Evolutionary conservation across 1,284 basidiomycete species (phyloP).

Genomic region (Cerioporus squamosus): DNA sequence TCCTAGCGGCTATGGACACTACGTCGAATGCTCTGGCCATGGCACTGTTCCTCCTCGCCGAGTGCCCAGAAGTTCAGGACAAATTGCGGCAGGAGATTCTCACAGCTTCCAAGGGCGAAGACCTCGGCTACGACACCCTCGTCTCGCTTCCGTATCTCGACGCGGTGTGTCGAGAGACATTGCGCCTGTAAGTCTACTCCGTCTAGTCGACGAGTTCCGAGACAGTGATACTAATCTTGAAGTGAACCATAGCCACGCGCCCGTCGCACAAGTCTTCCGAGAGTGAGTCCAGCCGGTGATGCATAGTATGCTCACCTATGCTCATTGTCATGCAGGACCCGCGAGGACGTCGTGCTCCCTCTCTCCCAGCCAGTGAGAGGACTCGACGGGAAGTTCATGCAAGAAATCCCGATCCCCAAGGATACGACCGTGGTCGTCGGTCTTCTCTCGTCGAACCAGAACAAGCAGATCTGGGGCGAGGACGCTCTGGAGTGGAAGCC

Average conservation of each 20-base stretch:
- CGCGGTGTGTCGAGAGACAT: conserved; percentile 37
- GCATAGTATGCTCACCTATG: neutral
- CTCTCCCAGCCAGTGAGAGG: conserved; percentile 25
- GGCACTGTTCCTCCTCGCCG: conserved; percentile 30
- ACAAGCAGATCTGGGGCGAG: conserved; percentile 33
- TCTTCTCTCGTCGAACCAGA: conserved; percentile 29
- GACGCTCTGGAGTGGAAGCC: conserved; percentile 35
- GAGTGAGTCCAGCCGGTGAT: neutral
- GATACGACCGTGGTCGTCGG: conserved; percentile 38
- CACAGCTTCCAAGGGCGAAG: conserved; percentile 21
- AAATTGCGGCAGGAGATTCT: conserved; percentile 33
- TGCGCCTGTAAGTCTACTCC: conserved; percentile 27
- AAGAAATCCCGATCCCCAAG: conserved; percentile 44
- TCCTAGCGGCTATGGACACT: conserved; percentile 35
- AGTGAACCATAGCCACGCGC: neutral
- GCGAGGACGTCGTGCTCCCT: conserved; percentile 27
- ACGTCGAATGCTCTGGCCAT: conserved; percentile 35
- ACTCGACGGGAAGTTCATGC: conserved; percentile 36
- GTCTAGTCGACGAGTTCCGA: neutral
- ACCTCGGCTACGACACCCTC: conserved; percentile 35
- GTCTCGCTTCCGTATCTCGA: conserved; percentile 37
- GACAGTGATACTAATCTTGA: neutral
- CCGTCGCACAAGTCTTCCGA: conserved; percentile 1
- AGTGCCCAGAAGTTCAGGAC: conserved; percentile 18
- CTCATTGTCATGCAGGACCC: conserved; percentile 21